phyloP scores from a whole-genome alignment of 305 asterid genomes.

The Solanum hybrid region DNA sequence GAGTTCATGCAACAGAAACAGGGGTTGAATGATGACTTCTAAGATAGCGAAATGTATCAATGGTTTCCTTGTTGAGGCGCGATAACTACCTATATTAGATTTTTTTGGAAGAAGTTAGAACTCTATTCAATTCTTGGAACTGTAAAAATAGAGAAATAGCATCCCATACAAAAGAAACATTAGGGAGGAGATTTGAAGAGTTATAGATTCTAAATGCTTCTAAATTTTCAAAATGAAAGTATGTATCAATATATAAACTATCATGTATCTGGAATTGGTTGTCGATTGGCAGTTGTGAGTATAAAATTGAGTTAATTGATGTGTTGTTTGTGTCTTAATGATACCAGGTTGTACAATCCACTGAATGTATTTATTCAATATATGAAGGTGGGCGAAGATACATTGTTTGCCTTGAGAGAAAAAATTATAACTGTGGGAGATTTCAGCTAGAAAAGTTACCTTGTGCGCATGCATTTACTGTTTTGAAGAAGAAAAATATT shows the following conservation, averaged over 20 bases:
- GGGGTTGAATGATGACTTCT: not conserved
- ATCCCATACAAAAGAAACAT: not conserved
- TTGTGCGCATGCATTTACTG: not conserved
- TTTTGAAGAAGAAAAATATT: not conserved
- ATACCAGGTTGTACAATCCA: not conserved
- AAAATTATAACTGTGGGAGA: not conserved
- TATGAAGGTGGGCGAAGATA: not conserved
- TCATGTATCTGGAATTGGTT: not conserved
- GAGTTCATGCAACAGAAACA: not conserved
- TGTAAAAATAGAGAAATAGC: too few species aligned
- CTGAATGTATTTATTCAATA: too few species aligned
- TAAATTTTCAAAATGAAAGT: too few species aligned
- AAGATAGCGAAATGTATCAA: not conserved
- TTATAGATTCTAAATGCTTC: not conserved
- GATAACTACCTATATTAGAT: not conserved
- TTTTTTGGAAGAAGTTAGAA: not conserved
- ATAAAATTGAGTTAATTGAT: not conserved
- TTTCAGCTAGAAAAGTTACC: not conserved
- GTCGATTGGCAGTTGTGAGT: not conserved
- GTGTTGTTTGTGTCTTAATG: not conserved
- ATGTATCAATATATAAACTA: not conserved
- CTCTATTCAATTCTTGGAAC: not conserved
- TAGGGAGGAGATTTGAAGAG: not conserved
- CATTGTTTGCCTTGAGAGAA: not conserved
- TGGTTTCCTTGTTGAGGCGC: not conserved